Evolutionary conservation across 805 yeast species (phyloP).

Genomic region (Spathaspora passalidarum): DNA sequence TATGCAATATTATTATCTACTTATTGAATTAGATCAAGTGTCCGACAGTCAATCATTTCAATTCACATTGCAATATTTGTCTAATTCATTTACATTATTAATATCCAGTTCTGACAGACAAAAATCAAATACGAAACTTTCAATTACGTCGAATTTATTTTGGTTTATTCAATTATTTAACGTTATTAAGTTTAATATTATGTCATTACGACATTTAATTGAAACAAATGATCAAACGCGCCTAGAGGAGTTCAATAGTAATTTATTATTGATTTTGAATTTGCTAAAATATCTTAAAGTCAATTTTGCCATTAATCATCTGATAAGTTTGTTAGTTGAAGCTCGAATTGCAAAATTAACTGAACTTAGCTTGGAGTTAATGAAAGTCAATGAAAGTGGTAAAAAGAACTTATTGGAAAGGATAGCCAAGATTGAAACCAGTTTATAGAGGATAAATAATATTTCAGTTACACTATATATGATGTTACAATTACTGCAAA

Average conservation of each 20-base stretch:
- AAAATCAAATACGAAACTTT: conserved; percentile 5
- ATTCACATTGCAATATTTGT: conserved; percentile 39
- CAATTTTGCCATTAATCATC: neutral
- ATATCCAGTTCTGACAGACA: conserved; percentile 19
- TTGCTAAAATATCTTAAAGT: conserved; percentile 23
- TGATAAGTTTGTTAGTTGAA: neutral
- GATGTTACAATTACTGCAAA: neutral
- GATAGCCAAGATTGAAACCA: neutral
- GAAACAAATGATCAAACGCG: conserved; percentile 7
- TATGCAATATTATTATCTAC: conserved; percentile 36
- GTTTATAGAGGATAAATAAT: neutral
- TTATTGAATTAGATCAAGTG: conserved; percentile 40
- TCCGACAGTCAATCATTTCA: conserved; percentile 37
- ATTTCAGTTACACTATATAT: neutral
- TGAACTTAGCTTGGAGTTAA: neutral
- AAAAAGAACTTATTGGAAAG: neutral
- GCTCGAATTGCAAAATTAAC: neutral
- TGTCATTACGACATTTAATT: conserved; percentile 19
- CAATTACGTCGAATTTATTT: conserved; percentile 15
- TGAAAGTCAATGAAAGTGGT: neutral
- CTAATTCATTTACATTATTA: conserved; percentile 36
- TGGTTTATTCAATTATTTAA: conserved; percentile 37
- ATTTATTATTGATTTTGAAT: conserved; percentile 30
- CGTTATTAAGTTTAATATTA: conserved; percentile 28
- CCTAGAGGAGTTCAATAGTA: conserved; percentile 26